These are phyloP conservation scores for Ormosia semicastrata DNA, from an alignment of 306 rosid genomes.

Conservation along the genomic window DNA sequence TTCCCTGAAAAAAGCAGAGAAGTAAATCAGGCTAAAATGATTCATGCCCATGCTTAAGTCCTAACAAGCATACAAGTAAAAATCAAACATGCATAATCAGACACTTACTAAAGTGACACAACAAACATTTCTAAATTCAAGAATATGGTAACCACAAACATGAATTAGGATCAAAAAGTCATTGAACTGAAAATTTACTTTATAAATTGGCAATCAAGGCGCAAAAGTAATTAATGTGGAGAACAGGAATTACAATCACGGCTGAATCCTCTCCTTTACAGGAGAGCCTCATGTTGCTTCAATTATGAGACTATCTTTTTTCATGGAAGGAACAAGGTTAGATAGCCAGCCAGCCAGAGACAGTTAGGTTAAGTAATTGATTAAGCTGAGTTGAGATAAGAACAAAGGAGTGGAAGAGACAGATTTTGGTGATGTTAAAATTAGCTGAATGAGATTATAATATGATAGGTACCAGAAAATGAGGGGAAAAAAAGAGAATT, in stretches of 20 bases:
- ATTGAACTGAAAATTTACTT: neutral
- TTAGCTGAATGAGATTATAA: neutral
- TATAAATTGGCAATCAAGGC: neutral
- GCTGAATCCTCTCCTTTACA: neutral
- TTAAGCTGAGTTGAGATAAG: neutral
- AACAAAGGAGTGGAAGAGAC: neutral
- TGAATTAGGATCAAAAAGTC: conserved; percentile 1
- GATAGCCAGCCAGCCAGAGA: neutral
- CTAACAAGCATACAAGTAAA: neutral
- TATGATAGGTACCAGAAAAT: too few relatives aligned
- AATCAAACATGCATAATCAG: conserved; percentile 2
- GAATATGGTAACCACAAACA: neutral
- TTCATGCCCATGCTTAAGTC: neutral
- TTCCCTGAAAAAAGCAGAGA: conserved; percentile 55
- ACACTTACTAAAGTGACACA: conserved; percentile 11
- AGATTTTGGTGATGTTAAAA: neutral
- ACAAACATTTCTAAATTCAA: neutral
- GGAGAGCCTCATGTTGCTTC: conserved; percentile 3
- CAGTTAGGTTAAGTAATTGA: neutral
- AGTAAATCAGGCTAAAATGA: neutral
- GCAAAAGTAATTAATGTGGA: neutral
- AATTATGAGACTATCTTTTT: conserved; percentile 6
- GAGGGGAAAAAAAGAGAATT: too few relatives aligned
- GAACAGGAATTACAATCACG: neutral
- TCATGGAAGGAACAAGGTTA: neutral